Percentiles rank a stretch among this genome's conserved stretches.
phyloP scores from a whole-genome alignment of 2,329 filamentous ascomycete genomes.

The Neofusicoccum parvum region DNA sequence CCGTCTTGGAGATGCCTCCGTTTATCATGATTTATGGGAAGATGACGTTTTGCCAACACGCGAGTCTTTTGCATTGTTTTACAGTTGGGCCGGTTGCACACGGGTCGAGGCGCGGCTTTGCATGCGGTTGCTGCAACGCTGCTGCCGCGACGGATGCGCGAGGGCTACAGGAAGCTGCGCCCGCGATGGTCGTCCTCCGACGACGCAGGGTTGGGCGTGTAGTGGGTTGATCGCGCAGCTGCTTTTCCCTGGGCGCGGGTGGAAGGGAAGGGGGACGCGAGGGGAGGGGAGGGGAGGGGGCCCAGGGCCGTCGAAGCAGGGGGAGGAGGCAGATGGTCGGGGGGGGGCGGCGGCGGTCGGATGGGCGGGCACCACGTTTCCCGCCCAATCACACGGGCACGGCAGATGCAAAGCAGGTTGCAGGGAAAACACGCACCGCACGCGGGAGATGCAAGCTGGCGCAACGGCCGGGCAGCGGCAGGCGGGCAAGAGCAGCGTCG shows the following conservation, averaged over 20 bases:
- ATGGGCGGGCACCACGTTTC: background rate
- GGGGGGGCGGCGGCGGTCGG: background rate
- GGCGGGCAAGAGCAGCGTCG: background rate
- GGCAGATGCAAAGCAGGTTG: background rate
- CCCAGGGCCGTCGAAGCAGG: too few species aligned
- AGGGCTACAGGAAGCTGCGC: conserved; percentile 2
- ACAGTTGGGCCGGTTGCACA: conserved; percentile 13
- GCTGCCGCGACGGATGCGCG: conserved; percentile 4
- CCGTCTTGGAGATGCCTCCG: background rate
- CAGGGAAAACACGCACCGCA: background rate
- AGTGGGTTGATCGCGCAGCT: background rate
- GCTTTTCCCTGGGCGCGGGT: background rate
- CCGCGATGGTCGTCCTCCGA: background rate
- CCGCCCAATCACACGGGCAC: background rate
- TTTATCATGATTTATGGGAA: background rate
- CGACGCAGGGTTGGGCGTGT: conserved; percentile 10
- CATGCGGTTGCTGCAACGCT: conserved; percentile 6
- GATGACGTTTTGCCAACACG: conserved; percentile 18
- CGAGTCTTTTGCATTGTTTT: background rate
- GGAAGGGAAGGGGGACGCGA: background rate
- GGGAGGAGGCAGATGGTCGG: background rate
- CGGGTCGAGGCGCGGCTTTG: conserved; percentile 9
- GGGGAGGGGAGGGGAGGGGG: background rate
- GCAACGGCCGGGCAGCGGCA: background rate
- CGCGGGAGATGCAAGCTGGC: background rate